A percentile compares a stretch with the other conserved stretches of the same genome.
Conservation (phyloP, 2,329 filamentous ascomycete species). For the Xylariales sp. region DNA sequence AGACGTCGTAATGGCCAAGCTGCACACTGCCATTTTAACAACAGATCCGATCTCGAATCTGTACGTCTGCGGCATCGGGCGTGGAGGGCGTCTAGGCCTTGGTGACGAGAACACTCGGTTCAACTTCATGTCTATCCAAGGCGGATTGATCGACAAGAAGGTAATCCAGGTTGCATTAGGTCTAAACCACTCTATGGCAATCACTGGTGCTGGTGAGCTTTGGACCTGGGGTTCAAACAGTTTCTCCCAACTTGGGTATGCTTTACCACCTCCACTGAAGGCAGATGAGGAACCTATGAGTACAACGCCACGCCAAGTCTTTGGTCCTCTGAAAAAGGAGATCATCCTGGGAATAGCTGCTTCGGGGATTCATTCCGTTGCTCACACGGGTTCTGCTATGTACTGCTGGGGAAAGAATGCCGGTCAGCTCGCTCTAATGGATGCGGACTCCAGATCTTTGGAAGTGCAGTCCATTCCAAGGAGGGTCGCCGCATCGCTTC, state of each 20-base stretch:
- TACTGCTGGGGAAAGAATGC: constrained; percentile 96
- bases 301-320: constrained; percentile 78
- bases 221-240: constrained; percentile 93
- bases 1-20: constrained; percentile 82
- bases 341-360: constrained; percentile 76
- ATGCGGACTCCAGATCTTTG: constrained; percentile 88
- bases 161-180: constrained; percentile 77
- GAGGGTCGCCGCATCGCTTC: constrained; percentile 81
- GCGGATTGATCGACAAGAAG: constrained; percentile 68
- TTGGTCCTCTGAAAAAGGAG: constrained; percentile 87
- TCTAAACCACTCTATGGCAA: constrained; percentile 83
- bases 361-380: constrained; percentile 86
- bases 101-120: constrained; percentile 90
- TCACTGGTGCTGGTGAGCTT: constrained; percentile 81
- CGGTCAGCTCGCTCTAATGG: constrained; percentile 88
- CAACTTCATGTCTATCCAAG: constrained; percentile 76
- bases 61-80: constrained; percentile 88
- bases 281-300: constrained; percentile 83
- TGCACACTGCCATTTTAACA: constrained; percentile 86
- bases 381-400: constrained; percentile 73
- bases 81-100: constrained; percentile 81
- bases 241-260: constrained; percentile 81
- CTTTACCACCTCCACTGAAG: constrained; percentile 59
- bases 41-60: constrained; percentile 84
- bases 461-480: constrained; percentile 78